Base-by-base conservation (phyloP, 192 early-diverging fungal species). In the Dimargaris verticillata region DNA sequence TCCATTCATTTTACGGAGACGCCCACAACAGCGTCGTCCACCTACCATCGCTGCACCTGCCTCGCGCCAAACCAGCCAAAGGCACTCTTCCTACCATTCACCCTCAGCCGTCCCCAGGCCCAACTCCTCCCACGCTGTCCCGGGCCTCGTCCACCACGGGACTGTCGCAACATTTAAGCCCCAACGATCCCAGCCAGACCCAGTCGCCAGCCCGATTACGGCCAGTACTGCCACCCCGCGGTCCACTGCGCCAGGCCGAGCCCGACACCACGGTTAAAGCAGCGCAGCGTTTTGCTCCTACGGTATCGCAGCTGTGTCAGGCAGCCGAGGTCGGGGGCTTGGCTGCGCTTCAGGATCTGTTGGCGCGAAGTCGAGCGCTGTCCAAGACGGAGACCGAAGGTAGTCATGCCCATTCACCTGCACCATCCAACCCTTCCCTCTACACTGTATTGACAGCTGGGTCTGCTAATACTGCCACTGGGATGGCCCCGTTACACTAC, bases 401-500 rank as follows among this genome's bases (percentile, higher is more conserved):
- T 13, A 44, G 57, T 22, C 41, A 44, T 41, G 6, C 41, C n/a
- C n/a, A n/a, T 20, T 20, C 13, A 4, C 33, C n/a, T 13, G 41
- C 0, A 0, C 5, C 43, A 15, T 25, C 57, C 38, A 17, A 10
- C 53, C 15, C 17, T 33, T 33, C 28, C 10, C 17, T 38, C 11
- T 0, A 6, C 4, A 4, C 29, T 18, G 17, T 38, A 0, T 43
- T 43, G 18, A n/a, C 17, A 4, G 57, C 42, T 1, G n/a, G 6
- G 17, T 59, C 57, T 0, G 33, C 42, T 11, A 59, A 51, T 33
- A 62, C 70, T 18, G 63, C 75, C 28, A 80, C 80, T 4, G 80
- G 80, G 25, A 69, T 80, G 61, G 77, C 80, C 20, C 71, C 79
- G 1, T 71, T 84, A 11, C 82, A 84, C 50, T 79, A 74, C 53